Conservation (phyloP, 805 yeast species). For the Teunomyces stri region DNA sequence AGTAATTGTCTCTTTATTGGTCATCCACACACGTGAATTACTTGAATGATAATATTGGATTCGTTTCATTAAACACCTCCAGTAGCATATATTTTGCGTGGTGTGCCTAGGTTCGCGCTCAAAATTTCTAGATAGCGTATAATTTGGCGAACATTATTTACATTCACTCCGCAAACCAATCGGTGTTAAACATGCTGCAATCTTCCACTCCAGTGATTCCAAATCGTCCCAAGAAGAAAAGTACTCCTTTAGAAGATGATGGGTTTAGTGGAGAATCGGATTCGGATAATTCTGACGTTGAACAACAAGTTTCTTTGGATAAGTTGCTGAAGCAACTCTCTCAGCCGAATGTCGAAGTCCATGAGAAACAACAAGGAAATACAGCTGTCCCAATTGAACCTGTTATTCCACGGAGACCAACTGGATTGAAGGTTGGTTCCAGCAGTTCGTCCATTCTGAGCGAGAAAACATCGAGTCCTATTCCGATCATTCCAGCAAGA, state of each 20-base stretch:
- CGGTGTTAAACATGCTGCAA: slow-evolving; percentile 1
- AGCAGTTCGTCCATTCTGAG: neutral
- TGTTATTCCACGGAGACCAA: slow-evolving; percentile 14
- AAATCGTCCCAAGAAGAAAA: neutral
- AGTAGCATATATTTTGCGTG: neutral
- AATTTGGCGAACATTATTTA: neutral
- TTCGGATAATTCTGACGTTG: neutral
- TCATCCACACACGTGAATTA: no score
- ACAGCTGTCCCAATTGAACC: neutral
- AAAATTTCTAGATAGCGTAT: neutral
- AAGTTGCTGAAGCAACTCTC: neutral
- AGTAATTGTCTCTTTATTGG: no score
- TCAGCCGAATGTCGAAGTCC: neutral
- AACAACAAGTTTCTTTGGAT: neutral
- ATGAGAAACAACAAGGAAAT: neutral
- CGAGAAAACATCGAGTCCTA: neutral
- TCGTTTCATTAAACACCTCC: neutral
- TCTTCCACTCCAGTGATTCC: neutral
- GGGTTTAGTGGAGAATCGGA: neutral
- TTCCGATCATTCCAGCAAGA: neutral
- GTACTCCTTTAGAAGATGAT: neutral
- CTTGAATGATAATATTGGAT: no score
- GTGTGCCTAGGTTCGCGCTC: neutral
- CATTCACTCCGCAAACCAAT: neutral
- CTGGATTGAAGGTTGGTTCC: neutral